phyloP scores from a whole-genome alignment of 768 basidiomycete species.

The Hygrophoropsis aurantiaca region DNA sequence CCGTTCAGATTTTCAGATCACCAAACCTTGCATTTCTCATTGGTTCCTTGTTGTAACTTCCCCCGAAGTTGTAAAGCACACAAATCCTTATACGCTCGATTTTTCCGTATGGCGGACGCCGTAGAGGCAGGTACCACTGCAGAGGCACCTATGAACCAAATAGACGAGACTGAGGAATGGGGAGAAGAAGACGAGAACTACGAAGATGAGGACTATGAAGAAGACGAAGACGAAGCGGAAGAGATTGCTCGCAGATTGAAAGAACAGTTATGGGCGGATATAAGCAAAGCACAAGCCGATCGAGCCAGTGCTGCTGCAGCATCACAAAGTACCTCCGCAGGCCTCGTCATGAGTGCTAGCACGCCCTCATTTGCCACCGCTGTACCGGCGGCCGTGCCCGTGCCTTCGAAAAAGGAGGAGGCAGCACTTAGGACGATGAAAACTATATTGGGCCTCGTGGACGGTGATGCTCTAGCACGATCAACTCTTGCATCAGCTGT shows the following conservation, averaged over 20 bases:
- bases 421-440: constrained; percentile 66
- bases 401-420: constrained; percentile 45
- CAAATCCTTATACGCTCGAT: no score
- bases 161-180: constrained; percentile 27
- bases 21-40: no score
- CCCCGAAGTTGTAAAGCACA: no score
- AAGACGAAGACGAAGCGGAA: constrained; percentile 65
- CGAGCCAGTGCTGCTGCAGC: constrained; percentile 25
- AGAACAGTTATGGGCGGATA: constrained; percentile 79
- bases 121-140: no score
- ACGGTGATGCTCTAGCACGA: constrained; percentile 55
- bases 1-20: no score
- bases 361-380: constrained; percentile 11
- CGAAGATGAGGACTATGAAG: constrained; percentile 59
- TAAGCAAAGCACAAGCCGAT: constrained; percentile 62
- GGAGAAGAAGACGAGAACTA: constrained; percentile 46
- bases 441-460: constrained; percentile 56
- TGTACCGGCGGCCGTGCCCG: constrained; percentile 2
- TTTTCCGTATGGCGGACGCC: no score
- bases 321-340: constrained; percentile 7
- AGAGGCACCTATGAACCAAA: neutral
- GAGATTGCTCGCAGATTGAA: constrained; percentile 72
- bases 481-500: constrained; percentile 50
- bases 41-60: no score
- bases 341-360: constrained; percentile 5